These are phyloP conservation scores for Wallacemonas sp. DNA, from an alignment of 208 protist genomes.

Conservation along the genomic window DNA sequence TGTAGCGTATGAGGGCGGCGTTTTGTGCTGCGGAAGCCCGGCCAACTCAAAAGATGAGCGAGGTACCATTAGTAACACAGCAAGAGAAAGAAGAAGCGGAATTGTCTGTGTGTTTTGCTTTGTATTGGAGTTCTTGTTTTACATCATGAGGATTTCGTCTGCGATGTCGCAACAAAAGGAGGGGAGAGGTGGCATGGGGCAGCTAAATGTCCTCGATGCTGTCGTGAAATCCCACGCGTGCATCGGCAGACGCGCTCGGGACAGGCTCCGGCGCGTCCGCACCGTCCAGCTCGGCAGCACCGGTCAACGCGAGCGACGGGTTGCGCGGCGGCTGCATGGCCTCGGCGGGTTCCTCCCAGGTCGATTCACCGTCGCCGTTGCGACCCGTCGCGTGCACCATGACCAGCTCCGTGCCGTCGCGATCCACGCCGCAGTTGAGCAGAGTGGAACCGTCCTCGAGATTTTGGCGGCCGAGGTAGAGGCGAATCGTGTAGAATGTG, in stretches of 20 bases:
- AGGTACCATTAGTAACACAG: too few relatives aligned
- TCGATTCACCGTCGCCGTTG: conserved; percentile 59
- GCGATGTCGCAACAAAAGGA: too few relatives aligned
- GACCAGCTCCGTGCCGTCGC: conserved; percentile 80
- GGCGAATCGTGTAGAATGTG: conserved; percentile 74
- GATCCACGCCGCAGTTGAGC: conserved; percentile 75
- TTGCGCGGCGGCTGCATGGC: conserved; percentile 41
- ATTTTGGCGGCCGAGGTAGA: conserved; percentile 78
- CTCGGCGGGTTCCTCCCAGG: conserved; percentile 82
- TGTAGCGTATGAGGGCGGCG: too few relatives aligned
- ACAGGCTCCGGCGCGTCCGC: not conserved
- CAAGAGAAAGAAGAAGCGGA: too few relatives aligned
- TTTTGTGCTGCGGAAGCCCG: too few relatives aligned
- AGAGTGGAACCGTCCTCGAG: conserved; percentile 82
- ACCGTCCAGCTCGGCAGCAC: conserved; percentile 12
- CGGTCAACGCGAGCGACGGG: not conserved
- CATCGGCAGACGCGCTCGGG: conserved; percentile 3
- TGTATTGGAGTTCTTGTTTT: too few relatives aligned
- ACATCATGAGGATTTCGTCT: too few relatives aligned
- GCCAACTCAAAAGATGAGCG: too few relatives aligned
- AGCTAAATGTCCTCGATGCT: conserved; percentile 7
- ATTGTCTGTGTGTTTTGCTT: too few relatives aligned
- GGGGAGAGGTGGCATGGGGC: not conserved
- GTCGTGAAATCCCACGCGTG: conserved; percentile 23
- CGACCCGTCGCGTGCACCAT: conserved; percentile 73